Base-by-base conservation (phyloP, 2,329 filamentous ascomycete species). In the Aspergillus calidoustus region DNA sequence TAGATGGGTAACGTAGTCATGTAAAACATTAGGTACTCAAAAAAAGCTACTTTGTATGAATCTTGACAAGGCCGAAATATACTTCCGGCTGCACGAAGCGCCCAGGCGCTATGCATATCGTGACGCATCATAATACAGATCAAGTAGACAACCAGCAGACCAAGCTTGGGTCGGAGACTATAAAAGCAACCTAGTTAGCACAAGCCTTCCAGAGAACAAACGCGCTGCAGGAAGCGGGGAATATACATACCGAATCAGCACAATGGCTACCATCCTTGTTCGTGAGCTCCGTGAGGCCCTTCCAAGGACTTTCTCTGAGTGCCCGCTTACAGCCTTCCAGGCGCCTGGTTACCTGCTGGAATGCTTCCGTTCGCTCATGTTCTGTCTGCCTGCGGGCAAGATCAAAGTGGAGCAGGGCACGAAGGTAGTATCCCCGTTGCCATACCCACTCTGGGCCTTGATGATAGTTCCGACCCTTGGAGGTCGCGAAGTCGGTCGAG, bases 371-470 rank as follows among this genome's bases (percentile, higher is more conserved):
- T 34, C 89, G 86, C 65, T 90, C 91, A 71, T 91, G 86, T 4
- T 79, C 74, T 1, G 83, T 86, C 64, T 84, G 84, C 53, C 92
- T 85, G 31, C 93, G 84, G 81, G 86, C 84, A 54, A 98, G 81
- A 74, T 97, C 93, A 72, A 98, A 98, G 76, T 93, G 91, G 65
- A 99, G 84, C 66, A 99, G 81, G 1, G 95, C 95, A 53, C 96
- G 89, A 23, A 97, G 83, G 83, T 97, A 99, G 82, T 93, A 99
- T 4, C 95, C 95, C 1, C 92, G 94, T 0, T 94, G 96, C 95
- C 95, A 99, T 25, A 97, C 81, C 95, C 95, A 99, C 77, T 99
- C 95, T 0, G 95, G 96, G 4, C 95, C 95, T 77, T 98, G 94
- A 77, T 99, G 95, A 79, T 99, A 99, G 79, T 98, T 99, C 60